These are phyloP conservation scores for Stagonosporopsis vannaccii DNA, from an alignment of 2,329 filamentous ascomycete species.

Conservation along the genomic window DNA sequence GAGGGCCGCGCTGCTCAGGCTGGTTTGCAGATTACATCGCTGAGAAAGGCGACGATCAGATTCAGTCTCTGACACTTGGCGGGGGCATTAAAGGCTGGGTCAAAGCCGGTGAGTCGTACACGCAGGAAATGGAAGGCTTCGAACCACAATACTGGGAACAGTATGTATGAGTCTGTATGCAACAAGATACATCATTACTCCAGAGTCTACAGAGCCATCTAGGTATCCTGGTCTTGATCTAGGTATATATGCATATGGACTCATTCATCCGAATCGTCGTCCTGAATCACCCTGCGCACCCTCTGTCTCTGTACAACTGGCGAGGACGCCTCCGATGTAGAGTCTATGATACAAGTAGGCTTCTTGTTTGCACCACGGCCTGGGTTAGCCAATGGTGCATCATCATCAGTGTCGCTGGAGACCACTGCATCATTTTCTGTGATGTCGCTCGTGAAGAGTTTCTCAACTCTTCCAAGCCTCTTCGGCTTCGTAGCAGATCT, in stretches of 20 bases:
- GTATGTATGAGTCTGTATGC: conserved; percentile 27
- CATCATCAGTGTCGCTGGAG: conserved; percentile 46
- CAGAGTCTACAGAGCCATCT: background rate
- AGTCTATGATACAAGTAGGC: conserved; percentile 31
- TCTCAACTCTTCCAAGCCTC: conserved; percentile 32
- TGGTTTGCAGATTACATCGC: conserved; percentile 49
- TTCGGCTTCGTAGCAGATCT: conserved; percentile 30
- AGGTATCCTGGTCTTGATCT: background rate
- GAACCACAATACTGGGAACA: conserved; percentile 52
- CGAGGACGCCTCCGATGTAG: conserved; percentile 33
- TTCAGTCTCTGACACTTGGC: conserved; percentile 53
- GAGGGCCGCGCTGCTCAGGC: conserved; percentile 46
- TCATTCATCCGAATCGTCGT: conserved; percentile 44
- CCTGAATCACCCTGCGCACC: conserved; percentile 38
- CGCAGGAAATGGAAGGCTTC: conserved; percentile 51
- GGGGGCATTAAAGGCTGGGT: conserved; percentile 57
- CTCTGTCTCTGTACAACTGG: conserved; percentile 34
- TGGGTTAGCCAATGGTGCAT: conserved; percentile 23
- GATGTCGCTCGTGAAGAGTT: conserved; percentile 46
- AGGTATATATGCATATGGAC: background rate
- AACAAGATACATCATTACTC: background rate
- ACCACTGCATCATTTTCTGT: conserved; percentile 44
- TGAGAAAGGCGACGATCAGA: conserved; percentile 46
- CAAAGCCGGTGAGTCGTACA: conserved; percentile 50
- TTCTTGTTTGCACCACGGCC: conserved; percentile 22